phyloP scores from a whole-genome alignment of 257 asterid species.

The Solanum medicagineum region DNA sequence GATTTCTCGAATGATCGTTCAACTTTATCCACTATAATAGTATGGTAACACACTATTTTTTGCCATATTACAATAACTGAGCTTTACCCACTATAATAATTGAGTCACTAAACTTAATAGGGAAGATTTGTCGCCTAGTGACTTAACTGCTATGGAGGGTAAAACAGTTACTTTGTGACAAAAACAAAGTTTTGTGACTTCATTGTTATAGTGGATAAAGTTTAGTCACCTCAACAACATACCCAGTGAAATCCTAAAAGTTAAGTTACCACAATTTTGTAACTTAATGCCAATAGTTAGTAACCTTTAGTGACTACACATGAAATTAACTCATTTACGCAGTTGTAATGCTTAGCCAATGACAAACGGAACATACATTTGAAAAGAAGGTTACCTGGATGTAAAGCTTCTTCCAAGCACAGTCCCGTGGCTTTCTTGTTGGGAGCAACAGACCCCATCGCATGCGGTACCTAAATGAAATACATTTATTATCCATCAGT shows the following conservation, averaged over 20 bases:
- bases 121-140: not conserved
- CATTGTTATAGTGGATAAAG: not conserved
- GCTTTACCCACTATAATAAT: not conserved
- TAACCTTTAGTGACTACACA: not conserved
- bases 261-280: not conserved
- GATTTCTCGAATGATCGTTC: not conserved
- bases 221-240: not conserved
- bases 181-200: not conserved
- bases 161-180: not conserved
- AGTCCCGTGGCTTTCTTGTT: constrained; percentile 62
- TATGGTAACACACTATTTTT: not conserved
- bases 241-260: not conserved
- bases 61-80: not conserved
- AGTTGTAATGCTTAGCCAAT: not conserved
- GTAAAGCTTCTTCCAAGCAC: constrained; percentile 83
- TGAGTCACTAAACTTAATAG: not conserved
- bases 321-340: not conserved
- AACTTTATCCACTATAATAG: not conserved
- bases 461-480: constrained; percentile 43
- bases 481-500: not conserved
- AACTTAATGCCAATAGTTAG: not conserved
- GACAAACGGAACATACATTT: not conserved
- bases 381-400: constrained; percentile 18
- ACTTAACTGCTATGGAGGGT: not conserved
- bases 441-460: constrained; percentile 83